These are phyloP conservation scores for Collybia sordida DNA, from an alignment of 768 basidiomycete genomes.

Conservation along the genomic window DNA sequence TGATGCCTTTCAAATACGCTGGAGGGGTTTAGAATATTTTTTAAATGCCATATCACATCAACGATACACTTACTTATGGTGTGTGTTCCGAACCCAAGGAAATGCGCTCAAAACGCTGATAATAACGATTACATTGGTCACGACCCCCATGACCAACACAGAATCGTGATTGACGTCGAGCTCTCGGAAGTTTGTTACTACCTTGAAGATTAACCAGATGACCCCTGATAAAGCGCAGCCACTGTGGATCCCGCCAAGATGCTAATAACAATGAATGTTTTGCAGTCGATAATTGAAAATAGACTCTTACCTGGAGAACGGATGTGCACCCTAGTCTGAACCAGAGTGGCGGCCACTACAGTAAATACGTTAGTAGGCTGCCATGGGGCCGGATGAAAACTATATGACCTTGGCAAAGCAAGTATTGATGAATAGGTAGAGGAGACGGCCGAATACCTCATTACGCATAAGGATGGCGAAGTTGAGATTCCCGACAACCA, in stretches of 20 bases:
- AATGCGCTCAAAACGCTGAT: slow-evolving; percentile 65
- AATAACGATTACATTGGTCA: slow-evolving; percentile 56
- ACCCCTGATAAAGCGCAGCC: slow-evolving; percentile 78
- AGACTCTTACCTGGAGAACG: slow-evolving; percentile 39
- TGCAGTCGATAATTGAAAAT: no score
- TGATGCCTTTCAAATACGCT: slow-evolving; percentile 82
- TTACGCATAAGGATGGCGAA: slow-evolving; percentile 77
- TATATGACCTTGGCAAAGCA: slow-evolving; percentile 69
- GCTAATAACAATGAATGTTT: slow-evolving; percentile 21
- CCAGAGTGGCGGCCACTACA: slow-evolving; percentile 44
- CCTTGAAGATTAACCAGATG: slow-evolving; percentile 67
- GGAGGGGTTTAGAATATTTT: slow-evolving; percentile 2
- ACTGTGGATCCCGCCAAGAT: slow-evolving; percentile 84
- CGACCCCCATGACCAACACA: slow-evolving; percentile 54
- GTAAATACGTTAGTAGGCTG: slow-evolving; percentile 1
- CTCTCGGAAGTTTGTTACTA: slow-evolving; percentile 51
- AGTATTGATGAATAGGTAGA: slow-evolving; percentile 73
- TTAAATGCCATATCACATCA: neutral
- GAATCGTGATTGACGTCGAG: slow-evolving; percentile 51
- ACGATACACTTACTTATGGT: slow-evolving; percentile 63
- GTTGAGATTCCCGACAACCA: slow-evolving; percentile 74
- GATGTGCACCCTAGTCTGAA: slow-evolving; percentile 75
- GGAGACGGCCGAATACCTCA: slow-evolving; percentile 75
- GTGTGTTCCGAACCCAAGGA: slow-evolving; percentile 78
- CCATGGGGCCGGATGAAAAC: neutral